Base-by-base conservation (phyloP, 345 rosid species). In the Geranium rotundifolium region DNA sequence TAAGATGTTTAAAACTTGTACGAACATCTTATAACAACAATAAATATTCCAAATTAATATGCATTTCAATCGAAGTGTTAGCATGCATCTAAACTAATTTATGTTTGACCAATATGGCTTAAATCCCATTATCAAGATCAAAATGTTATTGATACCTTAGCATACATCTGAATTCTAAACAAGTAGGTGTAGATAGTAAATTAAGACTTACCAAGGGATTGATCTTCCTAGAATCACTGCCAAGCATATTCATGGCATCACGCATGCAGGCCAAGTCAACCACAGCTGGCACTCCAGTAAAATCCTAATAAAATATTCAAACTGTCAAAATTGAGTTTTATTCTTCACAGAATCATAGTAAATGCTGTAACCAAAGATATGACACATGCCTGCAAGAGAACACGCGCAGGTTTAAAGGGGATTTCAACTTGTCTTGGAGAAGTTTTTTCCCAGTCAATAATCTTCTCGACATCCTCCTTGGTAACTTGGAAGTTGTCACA, bases 191-290 rank as follows among this genome's bases (percentile, higher is more conserved):
- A 27, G 12, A 63, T 27, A 58, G 52, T 4, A 8, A 57, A 57
- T 17, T 50, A 8, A 50, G 34, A 60, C 70, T 0, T 67, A 92
- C 96, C 89, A 89, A 74, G 16, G 96, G 98, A 69, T 92, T 92
- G 71, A 95, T 95, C 88, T 86, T 90, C 68, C 70, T 79, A 3
- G 97, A 74, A 70, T 95, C 99, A 73, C 97, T 78, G 52, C 96
- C 96, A 19, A 95, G 90, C 30, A 67, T 88, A 63, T 74, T 82
- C 97, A 95, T 90, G 10, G 99, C 99, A 86, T 95, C 99, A 67
- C 99, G 90, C 99, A 95, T 95, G 59, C 90, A 78, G 69, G 99
- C 99, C 63, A 95, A 97, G 73, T 95, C 99, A 58, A 95, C 97
- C 39, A 90, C 99, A 27, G 91, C 99, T 29, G 99, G 99, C 34